phyloP scores from a whole-genome alignment of 495 filamentous ascomycete genomes.

The Patellaria atrata region DNA sequence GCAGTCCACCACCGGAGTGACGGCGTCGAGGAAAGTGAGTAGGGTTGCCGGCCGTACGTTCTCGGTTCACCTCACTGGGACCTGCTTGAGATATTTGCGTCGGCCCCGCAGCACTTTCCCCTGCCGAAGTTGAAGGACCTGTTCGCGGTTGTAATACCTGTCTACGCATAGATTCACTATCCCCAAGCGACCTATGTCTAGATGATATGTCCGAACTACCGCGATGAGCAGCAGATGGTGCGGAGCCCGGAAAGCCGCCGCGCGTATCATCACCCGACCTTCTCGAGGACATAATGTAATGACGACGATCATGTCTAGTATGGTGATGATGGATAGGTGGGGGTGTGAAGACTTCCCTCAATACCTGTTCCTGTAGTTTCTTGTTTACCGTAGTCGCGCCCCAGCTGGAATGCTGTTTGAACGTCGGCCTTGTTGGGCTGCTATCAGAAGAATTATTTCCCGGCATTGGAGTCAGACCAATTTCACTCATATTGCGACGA shows the following conservation, averaged over 20 bases:
- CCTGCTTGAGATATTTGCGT: too few species aligned
- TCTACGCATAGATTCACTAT: slow-evolving; percentile 18
- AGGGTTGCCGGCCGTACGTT: slow-evolving; percentile 1
- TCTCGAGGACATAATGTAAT: slow-evolving; percentile 30
- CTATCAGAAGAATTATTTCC: slow-evolving; percentile 6
- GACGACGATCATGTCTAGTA: slow-evolving; percentile 43
- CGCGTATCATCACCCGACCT: slow-evolving; percentile 10
- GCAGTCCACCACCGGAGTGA: slow-evolving; percentile 68
- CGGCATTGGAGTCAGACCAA: slow-evolving; percentile 5
- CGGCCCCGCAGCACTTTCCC: too few species aligned
- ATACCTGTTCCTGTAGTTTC: slow-evolving; percentile 75
- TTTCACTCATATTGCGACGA: slow-evolving; percentile 19
- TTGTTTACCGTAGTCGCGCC: slow-evolving; percentile 91
- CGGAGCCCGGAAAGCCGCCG: slow-evolving; percentile 15
- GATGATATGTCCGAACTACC: slow-evolving; percentile 15
- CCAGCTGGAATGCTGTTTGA: slow-evolving; percentile 56
- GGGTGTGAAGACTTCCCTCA: slow-evolving; percentile 84
- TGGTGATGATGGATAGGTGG: slow-evolving; percentile 58
- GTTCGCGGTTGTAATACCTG: too few species aligned
- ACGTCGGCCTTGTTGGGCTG: slow-evolving; percentile 19
- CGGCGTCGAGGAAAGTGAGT: slow-evolving; percentile 34
- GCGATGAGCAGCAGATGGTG: slow-evolving; percentile 11
- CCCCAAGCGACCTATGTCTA: slow-evolving; percentile 2
- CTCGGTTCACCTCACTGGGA: too few species aligned
- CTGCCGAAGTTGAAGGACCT: too few species aligned